Conservation (phyloP, 257 asterid species). For the Echites panduratus region DNA sequence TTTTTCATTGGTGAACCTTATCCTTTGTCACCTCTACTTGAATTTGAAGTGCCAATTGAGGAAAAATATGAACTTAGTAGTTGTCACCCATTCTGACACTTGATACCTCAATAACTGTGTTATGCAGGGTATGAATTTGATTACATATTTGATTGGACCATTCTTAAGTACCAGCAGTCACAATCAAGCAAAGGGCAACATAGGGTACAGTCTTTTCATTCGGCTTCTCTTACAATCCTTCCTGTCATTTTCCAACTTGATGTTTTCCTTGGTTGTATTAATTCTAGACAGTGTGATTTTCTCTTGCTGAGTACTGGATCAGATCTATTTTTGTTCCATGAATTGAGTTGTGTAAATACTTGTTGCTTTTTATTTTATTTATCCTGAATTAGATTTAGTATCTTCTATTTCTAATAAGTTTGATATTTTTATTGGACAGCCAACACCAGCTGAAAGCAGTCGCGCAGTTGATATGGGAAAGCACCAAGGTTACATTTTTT, state of each 20-base stretch:
- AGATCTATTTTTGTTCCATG: neutral
- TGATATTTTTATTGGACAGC: slow-evolving; percentile 36
- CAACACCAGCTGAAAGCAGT: slow-evolving; percentile 75
- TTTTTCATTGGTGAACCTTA: neutral
- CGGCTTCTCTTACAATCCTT: slow-evolving; percentile 14
- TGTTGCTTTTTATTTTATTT: neutral
- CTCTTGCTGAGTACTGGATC: neutral
- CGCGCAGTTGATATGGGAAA: slow-evolving; percentile 51
- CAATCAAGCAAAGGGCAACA: slow-evolving; percentile 69
- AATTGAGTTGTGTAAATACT: neutral
- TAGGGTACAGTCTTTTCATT: slow-evolving; percentile 46
- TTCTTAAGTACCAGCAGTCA: slow-evolving; percentile 92
- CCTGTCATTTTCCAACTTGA: neutral
- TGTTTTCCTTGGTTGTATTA: neutral
- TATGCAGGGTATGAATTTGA: slow-evolving; percentile 81
- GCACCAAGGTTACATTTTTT: slow-evolving; percentile 52
- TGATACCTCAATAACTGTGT: slow-evolving; percentile 17
- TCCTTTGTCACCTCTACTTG: neutral
- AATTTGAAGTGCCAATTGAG: neutral
- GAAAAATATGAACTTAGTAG: neutral
- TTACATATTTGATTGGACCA: slow-evolving; percentile 95
- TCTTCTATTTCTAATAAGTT: slow-evolving; percentile 16
- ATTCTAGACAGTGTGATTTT: neutral
- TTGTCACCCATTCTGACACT: neutral
- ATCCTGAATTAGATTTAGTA: neutral